Conservation (phyloP, 768 basidiomycete species). For the Leccinellum rugosiceps region DNA sequence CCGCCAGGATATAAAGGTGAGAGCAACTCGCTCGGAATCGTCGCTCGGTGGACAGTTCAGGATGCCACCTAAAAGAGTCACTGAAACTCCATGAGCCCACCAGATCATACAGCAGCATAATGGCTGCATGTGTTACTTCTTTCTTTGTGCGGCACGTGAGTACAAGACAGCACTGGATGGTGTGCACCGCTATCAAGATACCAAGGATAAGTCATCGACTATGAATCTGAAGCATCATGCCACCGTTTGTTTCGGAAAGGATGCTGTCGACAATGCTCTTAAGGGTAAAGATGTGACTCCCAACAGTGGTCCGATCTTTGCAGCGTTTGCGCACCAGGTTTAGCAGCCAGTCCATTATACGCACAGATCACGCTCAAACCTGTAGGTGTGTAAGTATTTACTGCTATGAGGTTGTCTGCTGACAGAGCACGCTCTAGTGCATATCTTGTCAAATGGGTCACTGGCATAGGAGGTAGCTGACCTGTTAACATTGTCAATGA, state of each 20-base stretch:
- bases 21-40: too few relatives aligned
- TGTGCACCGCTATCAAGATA: neutral
- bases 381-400: neutral
- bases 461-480: conserved; percentile 1
- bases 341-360: neutral
- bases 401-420: neutral
- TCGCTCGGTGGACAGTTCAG: too few relatives aligned
- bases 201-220: neutral
- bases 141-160: neutral
- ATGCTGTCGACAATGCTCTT: neutral
- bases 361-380: neutral
- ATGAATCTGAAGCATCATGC: neutral
- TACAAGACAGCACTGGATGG: neutral
- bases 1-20: too few relatives aligned
- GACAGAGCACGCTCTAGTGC: neutral
- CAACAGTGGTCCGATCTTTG: neutral
- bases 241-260: neutral
- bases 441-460: conserved; percentile 1
- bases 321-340: neutral
- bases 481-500: conserved; percentile 1
- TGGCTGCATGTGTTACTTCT: neutral
- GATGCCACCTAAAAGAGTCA: too few relatives aligned
- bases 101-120: too few relatives aligned
- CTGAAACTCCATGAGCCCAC: too few relatives aligned
- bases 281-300: neutral